Evolutionary conservation across 306 rosid species (phyloP).

Genomic region (Vigna reflexopilosa): DNA sequence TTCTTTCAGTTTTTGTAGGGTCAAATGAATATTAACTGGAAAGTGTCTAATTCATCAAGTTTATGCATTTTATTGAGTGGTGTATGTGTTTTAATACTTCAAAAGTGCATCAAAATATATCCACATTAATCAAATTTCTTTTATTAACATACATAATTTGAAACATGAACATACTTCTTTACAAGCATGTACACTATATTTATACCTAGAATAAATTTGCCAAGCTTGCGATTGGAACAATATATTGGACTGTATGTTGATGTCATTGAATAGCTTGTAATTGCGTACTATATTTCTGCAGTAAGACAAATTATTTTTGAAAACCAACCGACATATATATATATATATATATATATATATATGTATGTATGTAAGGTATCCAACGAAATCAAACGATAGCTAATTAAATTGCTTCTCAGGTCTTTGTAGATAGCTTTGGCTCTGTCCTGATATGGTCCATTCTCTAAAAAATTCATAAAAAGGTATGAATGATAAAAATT

Average conservation of each 20-base stretch:
- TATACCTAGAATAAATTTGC: too few relatives aligned
- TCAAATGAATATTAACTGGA: background rate
- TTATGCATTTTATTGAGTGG: too few relatives aligned
- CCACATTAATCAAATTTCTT: too few relatives aligned
- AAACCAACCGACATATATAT: background rate
- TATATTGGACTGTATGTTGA: too few relatives aligned
- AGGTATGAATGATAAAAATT: background rate
- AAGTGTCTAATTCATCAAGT: background rate
- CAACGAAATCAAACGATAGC: slow-evolving; percentile 55
- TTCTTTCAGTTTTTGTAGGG: background rate
- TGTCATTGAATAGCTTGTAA: background rate
- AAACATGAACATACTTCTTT: too few relatives aligned
- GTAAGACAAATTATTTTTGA: background rate
- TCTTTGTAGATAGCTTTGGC: slow-evolving; percentile 73
- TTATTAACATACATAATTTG: too few relatives aligned
- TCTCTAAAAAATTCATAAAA: slow-evolving; percentile 56
- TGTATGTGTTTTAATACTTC: background rate
- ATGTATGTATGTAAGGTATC: background rate
- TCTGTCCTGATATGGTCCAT: slow-evolving; percentile 76
- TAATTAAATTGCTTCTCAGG: slow-evolving; percentile 78
- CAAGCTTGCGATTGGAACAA: too few relatives aligned
- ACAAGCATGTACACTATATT: too few relatives aligned
- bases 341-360: too few relatives aligned
- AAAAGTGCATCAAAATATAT: too few relatives aligned
- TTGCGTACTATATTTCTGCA: slow-evolving; percentile 70